Conservation (phyloP, 345 rosid species). For the Salix koriyanagi region DNA sequence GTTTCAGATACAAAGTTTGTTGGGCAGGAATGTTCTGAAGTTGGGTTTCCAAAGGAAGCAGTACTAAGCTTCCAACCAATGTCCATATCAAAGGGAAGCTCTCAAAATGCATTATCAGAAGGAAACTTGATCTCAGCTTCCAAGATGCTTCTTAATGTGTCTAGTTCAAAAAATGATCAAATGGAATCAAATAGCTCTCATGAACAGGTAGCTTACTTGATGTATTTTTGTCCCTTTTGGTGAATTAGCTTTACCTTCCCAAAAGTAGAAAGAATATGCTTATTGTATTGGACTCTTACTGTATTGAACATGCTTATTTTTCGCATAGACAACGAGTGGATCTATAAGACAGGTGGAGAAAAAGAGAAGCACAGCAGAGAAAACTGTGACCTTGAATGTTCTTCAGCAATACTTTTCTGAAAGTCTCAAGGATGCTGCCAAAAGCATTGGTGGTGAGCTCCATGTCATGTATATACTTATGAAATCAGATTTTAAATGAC, state of each 20-base stretch:
- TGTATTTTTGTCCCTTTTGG: background rate
- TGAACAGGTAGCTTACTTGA: slow-evolving; percentile 41
- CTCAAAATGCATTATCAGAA: slow-evolving; percentile 30
- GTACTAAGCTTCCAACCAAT: slow-evolving; percentile 25
- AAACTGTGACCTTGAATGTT: slow-evolving; percentile 74
- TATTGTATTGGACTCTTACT: background rate
- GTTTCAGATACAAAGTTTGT: slow-evolving; percentile 52
- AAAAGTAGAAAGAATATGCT: background rate
- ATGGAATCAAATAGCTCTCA: slow-evolving; percentile 30
- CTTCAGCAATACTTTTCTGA: slow-evolving; percentile 85
- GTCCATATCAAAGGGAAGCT: slow-evolving; percentile 30
- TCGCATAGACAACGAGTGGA: slow-evolving; percentile 38
- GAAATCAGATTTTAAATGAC: background rate
- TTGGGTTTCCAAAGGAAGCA: slow-evolving; percentile 26
- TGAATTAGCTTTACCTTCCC: slow-evolving; percentile 1
- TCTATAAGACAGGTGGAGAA: slow-evolving; percentile 49
- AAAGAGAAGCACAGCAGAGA: slow-evolving; percentile 73
- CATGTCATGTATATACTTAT: background rate
- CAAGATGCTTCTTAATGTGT: slow-evolving; percentile 23
- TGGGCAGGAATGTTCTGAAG: slow-evolving; percentile 27
- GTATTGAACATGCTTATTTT: background rate
- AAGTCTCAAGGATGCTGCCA: slow-evolving; percentile 89
- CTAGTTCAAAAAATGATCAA: slow-evolving; percentile 36
- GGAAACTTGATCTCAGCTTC: slow-evolving; percentile 31
- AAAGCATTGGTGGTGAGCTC: slow-evolving; percentile 77